Base-by-base conservation (phyloP, 179 eudicot genomes). In the Amaranthus tricolor region DNA sequence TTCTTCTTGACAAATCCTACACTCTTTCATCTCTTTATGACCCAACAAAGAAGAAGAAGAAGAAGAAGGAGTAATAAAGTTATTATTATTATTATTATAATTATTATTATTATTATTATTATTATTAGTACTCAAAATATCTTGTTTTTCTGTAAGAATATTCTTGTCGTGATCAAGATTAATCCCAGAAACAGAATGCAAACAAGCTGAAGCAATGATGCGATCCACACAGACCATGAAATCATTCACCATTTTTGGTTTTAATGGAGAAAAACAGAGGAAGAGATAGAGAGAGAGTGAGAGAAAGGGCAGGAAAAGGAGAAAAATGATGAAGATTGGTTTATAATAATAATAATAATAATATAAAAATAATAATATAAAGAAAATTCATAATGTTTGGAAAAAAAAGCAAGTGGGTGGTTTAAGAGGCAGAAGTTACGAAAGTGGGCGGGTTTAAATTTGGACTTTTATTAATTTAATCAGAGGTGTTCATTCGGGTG, bases 1-100 rank as follows among this genome's bases (percentile, higher is more conserved):
- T 82, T 92, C 97, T 58, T 92, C 97, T 61, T 92, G 97, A 74
- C 96, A 92, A 78, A 92, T 92, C 76, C 96, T 88, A 82, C 97
- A 92, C 84, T 92, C 97, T 63, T 81, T 83, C 63, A 74, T 57
- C 66, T 68, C 67, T 9, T 76, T 81, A 11, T 78, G 74, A 76
- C 43, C 21, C 47, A 76, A 4, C 14, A 45, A 61, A 9, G 45
- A 49, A 9, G 44, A 57, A 47, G 59, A 65, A 10, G 67, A 60
- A 7, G 19, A 45, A 43, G 19, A 70, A 6, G 7, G 62, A 20
- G 51, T 40, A 9, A 43, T 19, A 43, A 58, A 58, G 31, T 17
- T 43, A 61, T 14, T 74, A 62, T 49, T 51, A 52, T 43, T 59
- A 20, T 73, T 78, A 50, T 62, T 77, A n/a, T 6, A 6, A 8